These are phyloP conservation scores for Trichosphaerium sp. DNA, from an alignment of 78 protist genomes.

Conservation along the genomic window DNA sequence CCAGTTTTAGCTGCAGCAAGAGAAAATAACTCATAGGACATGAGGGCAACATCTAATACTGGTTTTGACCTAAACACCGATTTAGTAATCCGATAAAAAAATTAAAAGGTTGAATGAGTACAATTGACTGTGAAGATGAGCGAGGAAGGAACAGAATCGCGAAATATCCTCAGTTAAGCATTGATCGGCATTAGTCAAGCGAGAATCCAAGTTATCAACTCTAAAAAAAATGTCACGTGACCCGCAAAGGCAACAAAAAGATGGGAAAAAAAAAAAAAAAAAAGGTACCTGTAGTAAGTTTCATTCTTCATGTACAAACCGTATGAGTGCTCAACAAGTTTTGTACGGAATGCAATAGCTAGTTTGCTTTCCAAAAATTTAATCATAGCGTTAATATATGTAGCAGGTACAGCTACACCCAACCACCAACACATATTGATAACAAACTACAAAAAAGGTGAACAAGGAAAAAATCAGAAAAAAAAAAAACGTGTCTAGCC, in stretches of 20 bases:
- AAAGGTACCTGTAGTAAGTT: neutral
- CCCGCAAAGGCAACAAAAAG: no score
- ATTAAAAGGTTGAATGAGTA: no score
- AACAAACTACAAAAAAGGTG: neutral
- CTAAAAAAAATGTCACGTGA: no score
- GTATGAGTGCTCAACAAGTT: conserved; percentile 4
- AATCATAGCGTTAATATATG: conserved; percentile 15
- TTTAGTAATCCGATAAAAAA: no score
- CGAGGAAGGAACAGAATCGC: neutral
- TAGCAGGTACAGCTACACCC: conserved; percentile 16
- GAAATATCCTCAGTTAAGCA: conserved; percentile 13
- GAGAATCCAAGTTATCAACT: conserved; percentile 15
- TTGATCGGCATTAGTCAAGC: conserved; percentile 24
- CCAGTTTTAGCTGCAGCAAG: neutral
- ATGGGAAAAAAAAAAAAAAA: neutral
- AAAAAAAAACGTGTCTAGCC: neutral
- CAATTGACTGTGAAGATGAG: conserved; percentile 14
- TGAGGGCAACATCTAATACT: conserved; percentile 9
- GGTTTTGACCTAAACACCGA: no score
- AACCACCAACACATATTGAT: conserved; percentile 11
- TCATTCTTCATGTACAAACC: neutral
- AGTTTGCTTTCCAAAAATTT: conserved; percentile 9
- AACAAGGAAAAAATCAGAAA: neutral
- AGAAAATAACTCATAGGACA: conserved; percentile 1
- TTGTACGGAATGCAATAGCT: conserved; percentile 23